Evolutionary conservation across 306 rosid species (phyloP).

Genomic region (Alnus glutinosa): DNA sequence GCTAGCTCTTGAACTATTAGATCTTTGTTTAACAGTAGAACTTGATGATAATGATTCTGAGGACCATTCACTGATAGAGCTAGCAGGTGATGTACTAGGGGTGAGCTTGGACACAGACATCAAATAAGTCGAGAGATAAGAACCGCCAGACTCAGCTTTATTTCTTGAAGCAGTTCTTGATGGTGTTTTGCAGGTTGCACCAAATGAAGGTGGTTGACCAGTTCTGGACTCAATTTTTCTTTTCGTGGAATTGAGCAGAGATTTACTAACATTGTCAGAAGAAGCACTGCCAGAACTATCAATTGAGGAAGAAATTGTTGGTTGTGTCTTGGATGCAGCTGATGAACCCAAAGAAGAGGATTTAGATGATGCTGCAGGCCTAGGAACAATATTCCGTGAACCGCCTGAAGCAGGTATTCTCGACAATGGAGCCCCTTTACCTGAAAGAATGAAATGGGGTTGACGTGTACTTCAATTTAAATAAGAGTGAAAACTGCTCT

Average conservation of each 20-base stretch:
- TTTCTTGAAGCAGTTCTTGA: conserved; percentile 46
- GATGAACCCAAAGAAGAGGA: conserved; percentile 42
- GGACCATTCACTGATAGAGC: conserved; percentile 92
- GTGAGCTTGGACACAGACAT: conserved; percentile 52
- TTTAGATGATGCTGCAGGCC: conserved; percentile 38
- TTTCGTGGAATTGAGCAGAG: conserved; percentile 45
- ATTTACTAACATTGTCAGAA: conserved; percentile 46
- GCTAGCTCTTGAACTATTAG: conserved; percentile 66
- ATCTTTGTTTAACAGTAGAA: conserved; percentile 43
- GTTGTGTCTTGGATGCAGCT: conserved; percentile 46
- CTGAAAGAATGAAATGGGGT: conserved; percentile 45
- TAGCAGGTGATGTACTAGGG: conserved; percentile 74
- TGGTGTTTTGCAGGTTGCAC: conserved; percentile 47
- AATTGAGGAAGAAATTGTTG: conserved; percentile 39
- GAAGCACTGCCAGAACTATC: conserved; percentile 37
- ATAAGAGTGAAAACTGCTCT: not conserved
- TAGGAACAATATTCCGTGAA: conserved; percentile 42
- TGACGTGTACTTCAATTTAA: conserved; percentile 20
- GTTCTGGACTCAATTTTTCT: conserved; percentile 40
- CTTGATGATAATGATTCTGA: conserved; percentile 69
- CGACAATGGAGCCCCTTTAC: conserved; percentile 45
- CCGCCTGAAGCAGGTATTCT: conserved; percentile 45
- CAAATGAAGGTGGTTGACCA: conserved; percentile 45
- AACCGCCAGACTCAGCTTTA: conserved; percentile 43
- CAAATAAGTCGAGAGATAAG: conserved; percentile 43